Evolutionary conservation across 345 rosid species (phyloP), one percentile per base, ranked within the genome.

Genomic region (Acer saccharum): DNA sequence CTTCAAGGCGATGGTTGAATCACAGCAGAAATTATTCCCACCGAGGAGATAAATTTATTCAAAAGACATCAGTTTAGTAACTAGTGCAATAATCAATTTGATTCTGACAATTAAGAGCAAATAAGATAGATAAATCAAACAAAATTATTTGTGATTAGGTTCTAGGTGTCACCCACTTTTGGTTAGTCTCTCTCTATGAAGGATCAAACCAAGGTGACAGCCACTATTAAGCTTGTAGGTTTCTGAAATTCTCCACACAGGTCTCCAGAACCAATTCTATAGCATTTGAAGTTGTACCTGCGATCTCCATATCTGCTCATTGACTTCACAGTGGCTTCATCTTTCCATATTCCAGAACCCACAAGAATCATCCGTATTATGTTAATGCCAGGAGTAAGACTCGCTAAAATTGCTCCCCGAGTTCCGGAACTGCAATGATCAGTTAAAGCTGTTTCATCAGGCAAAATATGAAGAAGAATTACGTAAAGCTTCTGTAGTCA

Each of bases 301-400:
- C 77, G 84, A 77, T 96, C 91, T 75, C 99, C 98, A 54, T 83
- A 86, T 90, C 99, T 89, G 86, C 98, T 91, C 97, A 94, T 96
- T 70, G 99, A 92, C 91, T 92, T 91, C 79, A 94, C 94, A 0
- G 86, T 91, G 75, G 92, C 97, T 86, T 92, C 93, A 79, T 94
- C 93, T 74, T 94, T 91, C 91, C 82, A 83, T 50, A 92, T 78
- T 72, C 98, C 98, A 71, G 79, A 81, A 29, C 99, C 99, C 72
- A 96, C 77, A 57, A 96, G 86, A 81, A 96, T 84, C 97, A 94
- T 82, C 64, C 90, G 87, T 78, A 91, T 48, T 27, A 94, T 84
- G 81, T 94, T 92, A 65, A 89, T 16, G 4, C 97, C 99, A 10
- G 93, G 91, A 80, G 84, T 63, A 67, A 85, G 74, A 74, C 97